Conservation (phyloP, 108 stramenopile genomes). For the Cylindrotheca closterium region DNA sequence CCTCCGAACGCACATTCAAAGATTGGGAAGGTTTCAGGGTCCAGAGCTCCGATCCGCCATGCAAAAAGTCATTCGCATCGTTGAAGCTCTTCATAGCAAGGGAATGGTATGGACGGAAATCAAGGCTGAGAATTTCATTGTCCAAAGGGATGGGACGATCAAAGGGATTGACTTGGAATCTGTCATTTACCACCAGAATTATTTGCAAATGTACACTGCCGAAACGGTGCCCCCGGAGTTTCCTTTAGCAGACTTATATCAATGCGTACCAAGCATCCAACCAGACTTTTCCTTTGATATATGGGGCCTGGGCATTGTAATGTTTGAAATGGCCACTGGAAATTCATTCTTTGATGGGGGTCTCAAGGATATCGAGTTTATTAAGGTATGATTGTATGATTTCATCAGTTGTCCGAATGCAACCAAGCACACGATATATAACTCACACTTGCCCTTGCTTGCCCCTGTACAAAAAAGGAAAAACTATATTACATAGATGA, state of each 20-base stretch:
- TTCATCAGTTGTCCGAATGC: no score
- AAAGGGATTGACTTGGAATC: conserved; percentile 36
- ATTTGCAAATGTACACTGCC: conserved; percentile 58
- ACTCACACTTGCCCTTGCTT: no score
- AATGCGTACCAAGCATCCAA: conserved; percentile 17
- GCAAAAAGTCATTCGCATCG: not conserved
- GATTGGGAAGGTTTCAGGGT: conserved; percentile 4
- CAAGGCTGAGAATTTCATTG: conserved; percentile 82
- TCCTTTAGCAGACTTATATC: conserved; percentile 48
- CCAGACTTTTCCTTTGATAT: conserved; percentile 67
- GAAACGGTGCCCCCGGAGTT: conserved; percentile 39
- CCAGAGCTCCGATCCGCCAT: conserved; percentile 3
- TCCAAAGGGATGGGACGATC: conserved; percentile 7
- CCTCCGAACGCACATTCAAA: conserved; percentile 3
- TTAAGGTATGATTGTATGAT: not conserved
- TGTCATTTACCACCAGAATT: conserved; percentile 34
- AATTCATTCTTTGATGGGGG: conserved; percentile 18
- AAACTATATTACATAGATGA: conserved; percentile 4
- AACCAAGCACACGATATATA: no score
- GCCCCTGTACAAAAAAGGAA: no score
- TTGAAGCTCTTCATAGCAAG: conserved; percentile 61
- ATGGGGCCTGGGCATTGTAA: conserved; percentile 77
- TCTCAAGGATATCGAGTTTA: conserved; percentile 6
- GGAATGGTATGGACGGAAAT: conserved; percentile 83
- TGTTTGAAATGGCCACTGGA: conserved; percentile 75